Base-by-base conservation (phyloP, 2,329 filamentous ascomycete species). In the Colletotrichum orbiculare region DNA sequence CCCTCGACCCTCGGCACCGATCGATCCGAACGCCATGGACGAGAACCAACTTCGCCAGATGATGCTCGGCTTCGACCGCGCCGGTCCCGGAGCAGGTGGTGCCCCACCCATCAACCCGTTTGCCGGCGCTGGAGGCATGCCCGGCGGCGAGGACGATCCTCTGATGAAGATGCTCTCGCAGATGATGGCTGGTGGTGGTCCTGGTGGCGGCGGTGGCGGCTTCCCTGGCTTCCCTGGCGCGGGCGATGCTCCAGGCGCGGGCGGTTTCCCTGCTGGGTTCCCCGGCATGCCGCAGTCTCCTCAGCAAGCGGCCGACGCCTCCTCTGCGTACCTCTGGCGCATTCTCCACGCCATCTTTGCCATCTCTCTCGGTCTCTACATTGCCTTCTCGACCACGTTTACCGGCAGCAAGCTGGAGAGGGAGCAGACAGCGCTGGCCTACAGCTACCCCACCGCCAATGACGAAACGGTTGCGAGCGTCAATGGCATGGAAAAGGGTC, bases 311-410 rank as follows among this genome's bases (percentile, higher is more conserved):
- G 73, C 74, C 54, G 70, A 73, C 10, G 72, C 75, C 15, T 71
- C 77, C 9, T 73, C 72, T 7, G 69, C 74, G 33, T 79, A 83
- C 77, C 72, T 93, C 52, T 95, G 91, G 91, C 87, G 90, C 6
- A 80, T 94, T 37, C 80, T 93, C 5, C 92, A 95, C 75, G 89
- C 90, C 34, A 75, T 93, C 33, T 89, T 93, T 72, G 90, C 91
- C 9, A 78, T 94, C 34, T 82, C 82, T 0, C 83, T 95, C 1
- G 91, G 90, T 4, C 74, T 92, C 35, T 94, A 93, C 78, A 88
- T 94, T 48, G 85, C 88, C 4, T 74, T 91, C 9, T 84, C 85
- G 6, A 90, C 90, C 4, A 85, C 87, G 1, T 94, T 94, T 76
- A 86, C 84, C 25, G 91, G 91, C 48, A 87, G 86, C 38, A 87